Base-by-base conservation (phyloP, 768 basidiomycete genomes). In the Suillus occidentalis region DNA sequence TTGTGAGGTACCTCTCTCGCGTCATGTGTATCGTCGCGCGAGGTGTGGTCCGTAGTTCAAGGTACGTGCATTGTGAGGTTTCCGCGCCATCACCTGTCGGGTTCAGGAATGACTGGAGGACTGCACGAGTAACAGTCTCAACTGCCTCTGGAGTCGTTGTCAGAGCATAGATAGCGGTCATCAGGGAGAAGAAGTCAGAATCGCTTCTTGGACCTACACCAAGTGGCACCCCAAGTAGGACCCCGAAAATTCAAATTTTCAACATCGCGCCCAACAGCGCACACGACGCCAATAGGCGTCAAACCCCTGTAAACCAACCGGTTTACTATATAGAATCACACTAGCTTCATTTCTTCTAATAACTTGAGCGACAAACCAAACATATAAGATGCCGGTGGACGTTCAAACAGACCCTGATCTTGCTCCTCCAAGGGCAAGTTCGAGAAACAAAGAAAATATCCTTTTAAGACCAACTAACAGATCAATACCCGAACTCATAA, bases 91-190 rank as follows among this genome's bases (percentile, higher is more conserved):
- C 39, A 61, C 8, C 73, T 66, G 28, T 81, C 28, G 69, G 65
- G 7, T 60, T 57, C 18, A 95, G 80, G 73, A 94, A 94, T 6
- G 79, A 76, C 22, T 76, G 71, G n/a, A 95, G 81, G 12, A 94
- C 91, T n/a, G 84, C 89, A 14, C 80, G 80, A 0, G 93, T 84
- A 0, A 83, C 90, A 36, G 76, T 78, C 0, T 74, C 76, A 25
- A 94, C 80, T 0, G 87, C 77, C 0, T 75, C 69, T 0, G 87
- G 86, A 0, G 85, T 87, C 0, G 89, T 83, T 3, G 89, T 93
- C 61, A 95, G 77, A 0, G 89, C 85, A 71, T 95, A 93, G 53
- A 95, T 93, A 2, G 87, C 86, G 3, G 89, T 87, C 73, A 94
- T 94, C 47, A 94, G 80, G 0, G 65, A 64, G 73, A 94, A 94